Evolutionary conservation across 2,329 filamentous ascomycete genomes (phyloP).

Genomic region (Emmonsiellopsis sp.): DNA sequence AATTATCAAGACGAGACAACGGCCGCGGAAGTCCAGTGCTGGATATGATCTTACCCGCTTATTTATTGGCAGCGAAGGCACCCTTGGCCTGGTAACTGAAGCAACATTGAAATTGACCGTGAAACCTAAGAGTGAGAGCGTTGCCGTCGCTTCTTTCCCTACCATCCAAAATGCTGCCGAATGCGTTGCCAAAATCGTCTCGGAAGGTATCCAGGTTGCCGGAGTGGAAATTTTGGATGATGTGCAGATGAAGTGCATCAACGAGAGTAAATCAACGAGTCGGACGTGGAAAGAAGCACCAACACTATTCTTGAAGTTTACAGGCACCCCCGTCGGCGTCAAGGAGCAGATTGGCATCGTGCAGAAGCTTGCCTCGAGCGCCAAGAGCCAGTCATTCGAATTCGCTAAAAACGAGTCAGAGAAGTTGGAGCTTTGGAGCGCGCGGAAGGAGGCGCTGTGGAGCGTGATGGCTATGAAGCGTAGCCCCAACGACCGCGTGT

Average conservation of each 20-base stretch:
- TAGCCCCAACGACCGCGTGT: conserved; percentile 53
- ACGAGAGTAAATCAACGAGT: conserved; percentile 39
- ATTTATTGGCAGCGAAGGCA: conserved; percentile 87
- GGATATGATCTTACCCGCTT: conserved; percentile 86
- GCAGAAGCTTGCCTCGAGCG: conserved; percentile 47
- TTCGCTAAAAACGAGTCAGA: conserved; percentile 59
- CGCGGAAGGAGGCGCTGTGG: conserved; percentile 67
- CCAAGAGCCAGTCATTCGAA: conserved; percentile 53
- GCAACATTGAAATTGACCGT: conserved; percentile 80
- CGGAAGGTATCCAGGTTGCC: conserved; percentile 71
- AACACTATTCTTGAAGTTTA: conserved; percentile 69
- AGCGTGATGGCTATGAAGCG: conserved; percentile 58
- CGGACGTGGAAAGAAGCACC: conserved; percentile 58
- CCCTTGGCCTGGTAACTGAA: conserved; percentile 83
- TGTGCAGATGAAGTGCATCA: conserved; percentile 72
- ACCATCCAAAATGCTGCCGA: conserved; percentile 62
- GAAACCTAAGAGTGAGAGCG: conserved; percentile 67
- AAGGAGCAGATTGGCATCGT: conserved; percentile 56
- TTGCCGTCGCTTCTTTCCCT: conserved; percentile 64
- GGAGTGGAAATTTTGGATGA: conserved; percentile 92
- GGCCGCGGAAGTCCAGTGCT: conserved; percentile 80
- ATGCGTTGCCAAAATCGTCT: conserved; percentile 73
- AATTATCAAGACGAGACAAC: conserved; percentile 77
- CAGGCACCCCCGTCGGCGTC: conserved; percentile 54
- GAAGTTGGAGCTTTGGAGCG: conserved; percentile 63